A percentile compares a stretch with the other conserved stretches of the same genome.
Evolutionary conservation across 2,329 filamentous ascomycete genomes (phyloP).

Genomic region (Clathrospora elynae): DNA sequence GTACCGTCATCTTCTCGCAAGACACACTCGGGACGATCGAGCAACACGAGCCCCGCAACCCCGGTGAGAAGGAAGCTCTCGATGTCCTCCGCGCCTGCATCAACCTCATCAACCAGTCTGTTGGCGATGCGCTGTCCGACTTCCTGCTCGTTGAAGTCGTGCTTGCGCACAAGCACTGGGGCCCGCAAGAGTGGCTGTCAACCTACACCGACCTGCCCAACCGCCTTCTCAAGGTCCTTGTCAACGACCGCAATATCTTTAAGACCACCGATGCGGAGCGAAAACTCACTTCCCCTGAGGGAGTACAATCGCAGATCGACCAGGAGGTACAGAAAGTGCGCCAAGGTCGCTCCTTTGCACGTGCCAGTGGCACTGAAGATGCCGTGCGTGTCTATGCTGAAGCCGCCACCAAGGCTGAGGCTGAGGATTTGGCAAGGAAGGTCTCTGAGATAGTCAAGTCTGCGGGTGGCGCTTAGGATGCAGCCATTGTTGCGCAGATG

Average conservation of each 20-base stretch:
- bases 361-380: conserved; percentile 94
- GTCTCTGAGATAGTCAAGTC: conserved; percentile 74
- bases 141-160: conserved; percentile 96
- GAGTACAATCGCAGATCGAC: conserved; percentile 85
- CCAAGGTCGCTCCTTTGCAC: conserved; percentile 85
- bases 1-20: conserved; percentile 91
- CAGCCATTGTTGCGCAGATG: neutral
- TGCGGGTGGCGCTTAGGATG: conserved; percentile 32
- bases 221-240: conserved; percentile 89
- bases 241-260: conserved; percentile 86
- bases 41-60: conserved; percentile 82
- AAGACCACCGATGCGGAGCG: conserved; percentile 91
- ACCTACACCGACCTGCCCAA: conserved; percentile 96
- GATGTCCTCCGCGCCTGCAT: conserved; percentile 82
- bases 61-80: conserved; percentile 86
- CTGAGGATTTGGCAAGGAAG: conserved; percentile 85
- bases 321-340: conserved; percentile 87
- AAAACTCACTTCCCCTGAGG: conserved; percentile 76
- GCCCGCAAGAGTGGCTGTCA: conserved; percentile 84
- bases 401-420: conserved; percentile 84
- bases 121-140: conserved; percentile 94
- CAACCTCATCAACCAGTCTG: conserved; percentile 96
- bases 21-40: conserved; percentile 79
- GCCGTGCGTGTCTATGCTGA: conserved; percentile 96
- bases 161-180: conserved; percentile 92